These are phyloP conservation scores for Trypanosoma cruzi DNA, from an alignment of 208 protist species.

Conservation along the genomic window DNA sequence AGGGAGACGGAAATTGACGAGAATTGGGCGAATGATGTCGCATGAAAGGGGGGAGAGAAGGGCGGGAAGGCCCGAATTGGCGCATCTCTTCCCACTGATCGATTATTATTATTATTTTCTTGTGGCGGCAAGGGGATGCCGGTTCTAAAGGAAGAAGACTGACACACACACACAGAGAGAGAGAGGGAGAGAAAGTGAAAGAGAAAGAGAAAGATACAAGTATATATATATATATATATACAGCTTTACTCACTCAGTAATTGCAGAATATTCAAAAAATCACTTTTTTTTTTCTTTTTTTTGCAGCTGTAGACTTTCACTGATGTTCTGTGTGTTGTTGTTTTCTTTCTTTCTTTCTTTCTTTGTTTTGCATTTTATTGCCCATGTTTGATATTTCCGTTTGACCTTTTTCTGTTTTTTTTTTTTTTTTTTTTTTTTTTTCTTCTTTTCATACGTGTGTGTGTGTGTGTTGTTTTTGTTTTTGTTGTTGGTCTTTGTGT, in stretches of 20 bases:
- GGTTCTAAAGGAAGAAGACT: no score
- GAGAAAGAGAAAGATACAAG: background rate
- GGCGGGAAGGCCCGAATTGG: no score
- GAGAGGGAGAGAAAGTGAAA: background rate
- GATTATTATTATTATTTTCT: slow-evolving; percentile 6
- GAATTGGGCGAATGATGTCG: background rate
- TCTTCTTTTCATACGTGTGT: background rate
- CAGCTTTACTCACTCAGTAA: no score
- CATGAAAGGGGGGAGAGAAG: background rate
- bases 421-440: slow-evolving; percentile 13
- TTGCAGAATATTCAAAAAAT: no score
- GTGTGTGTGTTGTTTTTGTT: background rate
- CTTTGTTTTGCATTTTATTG: slow-evolving; percentile 5
- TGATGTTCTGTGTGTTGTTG: no score
- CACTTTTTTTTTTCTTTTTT: slow-evolving; percentile 14
- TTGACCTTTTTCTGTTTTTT: no score
- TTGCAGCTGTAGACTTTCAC: no score
- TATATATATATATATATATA: no score
- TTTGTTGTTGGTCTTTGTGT: background rate
- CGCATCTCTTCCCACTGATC: no score
- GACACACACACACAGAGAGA: no score
- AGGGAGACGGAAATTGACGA: background rate
- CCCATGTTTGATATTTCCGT: no score
- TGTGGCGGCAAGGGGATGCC: no score
- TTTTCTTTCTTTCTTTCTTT: background rate